Base-by-base conservation (phyloP, 306 rosid species). In the Geum urbanum region DNA sequence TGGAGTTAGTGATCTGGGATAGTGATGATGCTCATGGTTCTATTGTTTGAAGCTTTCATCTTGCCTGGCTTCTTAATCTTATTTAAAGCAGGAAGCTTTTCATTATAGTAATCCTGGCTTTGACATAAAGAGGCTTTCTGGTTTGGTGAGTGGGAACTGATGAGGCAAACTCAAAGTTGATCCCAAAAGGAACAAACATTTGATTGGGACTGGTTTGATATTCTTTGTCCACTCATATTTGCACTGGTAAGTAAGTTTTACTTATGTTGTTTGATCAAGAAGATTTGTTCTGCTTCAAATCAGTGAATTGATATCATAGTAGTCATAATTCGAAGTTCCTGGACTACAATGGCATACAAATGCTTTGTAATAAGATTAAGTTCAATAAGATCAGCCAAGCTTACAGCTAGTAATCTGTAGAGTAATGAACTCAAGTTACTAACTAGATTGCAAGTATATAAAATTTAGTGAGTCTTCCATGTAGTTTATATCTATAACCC, bases 191-290 rank as follows among this genome's bases (percentile, higher is more conserved):
- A 74, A 52, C 52, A 37, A 19, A 66, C 39, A 24, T 39, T 22
- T 54, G 62, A 73, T 70, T 50, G 41, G 60, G 74, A 63, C 72
- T 44, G 66, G 82, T 76, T 71, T 78, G 78, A 63, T 77, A 27
- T 43, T 50, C 13, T 75, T 47, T 69, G 50, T 64, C 75, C 54
- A 48, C 68, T 65, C 48, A 45, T 66, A 45, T 66, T 35, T 44
- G 54, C 74, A 70, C 64, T 69, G 52, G 65, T 52, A 53, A 56
- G 65, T 52, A 53, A 56, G 48, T 70, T 44, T 14, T 63, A 53
- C 63, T 54, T 13, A 9, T 50, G 20, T 37, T 39, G 64, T 51
- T 73, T 58, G 24, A 27, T 64, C 37, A 16, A 11, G 41, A 62
- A 62, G 52, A 46, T 46, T 50, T 55, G 6, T 72, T n/a, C 13